These are phyloP conservation scores for Cryptosporidium muris DNA, from an alignment of 169 alveolate genomes.

Conservation along the genomic window DNA sequence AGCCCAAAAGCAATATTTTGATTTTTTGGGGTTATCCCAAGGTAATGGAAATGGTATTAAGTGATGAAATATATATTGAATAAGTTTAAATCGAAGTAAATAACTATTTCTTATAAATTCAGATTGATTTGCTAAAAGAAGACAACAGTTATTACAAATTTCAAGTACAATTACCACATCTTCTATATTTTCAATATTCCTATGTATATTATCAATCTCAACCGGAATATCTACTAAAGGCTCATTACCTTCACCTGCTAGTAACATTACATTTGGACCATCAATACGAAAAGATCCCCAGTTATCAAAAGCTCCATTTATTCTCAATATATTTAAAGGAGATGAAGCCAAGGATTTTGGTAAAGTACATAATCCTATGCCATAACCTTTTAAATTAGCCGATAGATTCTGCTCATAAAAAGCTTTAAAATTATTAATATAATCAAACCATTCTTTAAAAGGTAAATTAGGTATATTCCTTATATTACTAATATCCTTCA, in stretches of 20 bases:
- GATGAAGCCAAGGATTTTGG: conserved; percentile 70
- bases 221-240: conserved; percentile 60
- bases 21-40: conserved; percentile 41
- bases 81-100: conserved; percentile 24
- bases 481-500: conserved; percentile 5
- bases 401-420: conserved; percentile 73
- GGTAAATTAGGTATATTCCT: conserved; percentile 51
- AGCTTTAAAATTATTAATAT: conserved; percentile 70
- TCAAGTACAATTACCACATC: conserved; percentile 39
- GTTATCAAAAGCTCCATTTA: conserved; percentile 74
- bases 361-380: conserved; percentile 77
- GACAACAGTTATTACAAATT: conserved; percentile 27
- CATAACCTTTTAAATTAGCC: conserved; percentile 75
- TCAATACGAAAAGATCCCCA: conserved; percentile 80
- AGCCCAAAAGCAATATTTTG: conserved; percentile 32
- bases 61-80: conserved; percentile 46
- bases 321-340: conserved; percentile 16
- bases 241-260: conserved; percentile 76
- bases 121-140: conserved; percentile 36
- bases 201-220: conserved; percentile 30
- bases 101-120: conserved; percentile 9
- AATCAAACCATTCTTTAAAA: conserved; percentile 73
- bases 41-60: conserved; percentile 50
- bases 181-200: conserved; percentile 10
- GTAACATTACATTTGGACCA: conserved; percentile 78